These are phyloP conservation scores for Monilinia aucupariae DNA, from an alignment of 2,329 filamentous ascomycete genomes.

Conservation along the genomic window DNA sequence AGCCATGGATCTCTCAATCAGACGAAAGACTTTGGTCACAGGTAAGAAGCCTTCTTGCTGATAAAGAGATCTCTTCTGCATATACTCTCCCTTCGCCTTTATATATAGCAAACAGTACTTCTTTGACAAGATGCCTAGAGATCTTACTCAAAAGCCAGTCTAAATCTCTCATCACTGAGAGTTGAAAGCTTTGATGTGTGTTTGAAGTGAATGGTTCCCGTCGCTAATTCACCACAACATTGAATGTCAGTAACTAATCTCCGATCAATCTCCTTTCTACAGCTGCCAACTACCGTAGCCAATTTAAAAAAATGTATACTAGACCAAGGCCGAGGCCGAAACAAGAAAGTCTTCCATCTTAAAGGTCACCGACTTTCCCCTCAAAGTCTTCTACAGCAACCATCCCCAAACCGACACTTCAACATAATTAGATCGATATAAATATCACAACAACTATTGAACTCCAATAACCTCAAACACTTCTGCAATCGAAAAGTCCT, in stretches of 20 bases:
- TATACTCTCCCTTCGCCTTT: not conserved
- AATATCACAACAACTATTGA: not conserved
- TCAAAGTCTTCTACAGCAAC: not conserved
- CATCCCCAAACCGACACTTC: not conserved
- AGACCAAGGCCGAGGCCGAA: too few relatives aligned
- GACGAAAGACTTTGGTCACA: not conserved
- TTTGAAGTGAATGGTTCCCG: not conserved
- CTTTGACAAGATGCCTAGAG: not conserved
- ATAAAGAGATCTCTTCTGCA: not conserved
- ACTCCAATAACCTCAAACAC: too few relatives aligned
- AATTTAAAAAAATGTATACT: not conserved
- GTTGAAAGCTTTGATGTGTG: not conserved
- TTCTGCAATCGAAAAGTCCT: too few relatives aligned
- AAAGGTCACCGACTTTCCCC: not conserved
- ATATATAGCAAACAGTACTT: not conserved
- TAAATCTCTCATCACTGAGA: not conserved
- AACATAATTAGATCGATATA: not conserved
- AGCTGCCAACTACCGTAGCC: not conserved
- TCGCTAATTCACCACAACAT: not conserved
- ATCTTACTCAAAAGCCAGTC: not conserved
- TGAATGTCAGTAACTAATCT: not conserved
- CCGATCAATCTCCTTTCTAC: not conserved
- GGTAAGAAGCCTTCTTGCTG: not conserved
- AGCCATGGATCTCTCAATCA: not conserved
- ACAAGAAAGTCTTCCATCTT: not conserved